Conservation (phyloP, 2,329 filamentous ascomycete species). For the Microcyclosporella mali region DNA sequence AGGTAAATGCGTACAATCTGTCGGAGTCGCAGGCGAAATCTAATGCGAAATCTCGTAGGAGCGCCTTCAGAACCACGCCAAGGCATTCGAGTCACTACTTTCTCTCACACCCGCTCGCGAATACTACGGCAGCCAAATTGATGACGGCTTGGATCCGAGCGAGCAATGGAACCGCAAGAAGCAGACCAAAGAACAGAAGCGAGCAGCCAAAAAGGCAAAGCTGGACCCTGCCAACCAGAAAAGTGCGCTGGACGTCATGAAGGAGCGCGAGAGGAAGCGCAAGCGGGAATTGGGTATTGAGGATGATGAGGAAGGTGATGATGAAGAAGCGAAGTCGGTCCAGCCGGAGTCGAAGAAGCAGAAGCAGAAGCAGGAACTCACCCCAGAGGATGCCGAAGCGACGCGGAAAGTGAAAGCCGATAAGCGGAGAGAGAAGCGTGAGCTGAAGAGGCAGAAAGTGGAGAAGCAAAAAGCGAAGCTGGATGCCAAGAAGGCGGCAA, state of each 20-base stretch:
- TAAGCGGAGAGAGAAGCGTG: constrained; percentile 38
- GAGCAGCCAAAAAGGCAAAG: constrained; percentile 77
- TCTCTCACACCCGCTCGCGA: constrained; percentile 84
- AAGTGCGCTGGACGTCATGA: constrained; percentile 88
- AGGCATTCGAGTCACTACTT: constrained; percentile 79
- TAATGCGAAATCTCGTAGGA: constrained; percentile 35
- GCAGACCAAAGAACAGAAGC: constrained; percentile 84
- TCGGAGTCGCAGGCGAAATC: neutral
- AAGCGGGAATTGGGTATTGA: constrained; percentile 60
- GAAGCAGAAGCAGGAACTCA: constrained; percentile 31
- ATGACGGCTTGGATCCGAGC: constrained; percentile 65
- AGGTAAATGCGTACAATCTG: constrained; percentile 3
- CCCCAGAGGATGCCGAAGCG: constrained; percentile 23
- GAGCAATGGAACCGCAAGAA: constrained; percentile 95
- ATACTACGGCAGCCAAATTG: constrained; percentile 57
- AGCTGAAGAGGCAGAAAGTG: constrained; percentile 42
- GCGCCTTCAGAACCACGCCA: constrained; percentile 52
- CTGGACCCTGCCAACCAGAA: constrained; percentile 86
- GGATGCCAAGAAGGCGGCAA: constrained; percentile 34
- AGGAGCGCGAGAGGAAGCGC: constrained; percentile 73
- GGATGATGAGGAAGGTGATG: constrained; percentile 30
- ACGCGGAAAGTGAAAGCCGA: constrained; percentile 36
- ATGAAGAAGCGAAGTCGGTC: constrained; percentile 30
- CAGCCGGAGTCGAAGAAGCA: constrained; percentile 40
- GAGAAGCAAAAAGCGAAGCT: constrained; percentile 34